A percentile compares a stretch with the other conserved stretches of the same genome.
These are phyloP conservation scores for Erodium texanum DNA, from an alignment of 441 rosid species.

Conservation along the genomic window DNA sequence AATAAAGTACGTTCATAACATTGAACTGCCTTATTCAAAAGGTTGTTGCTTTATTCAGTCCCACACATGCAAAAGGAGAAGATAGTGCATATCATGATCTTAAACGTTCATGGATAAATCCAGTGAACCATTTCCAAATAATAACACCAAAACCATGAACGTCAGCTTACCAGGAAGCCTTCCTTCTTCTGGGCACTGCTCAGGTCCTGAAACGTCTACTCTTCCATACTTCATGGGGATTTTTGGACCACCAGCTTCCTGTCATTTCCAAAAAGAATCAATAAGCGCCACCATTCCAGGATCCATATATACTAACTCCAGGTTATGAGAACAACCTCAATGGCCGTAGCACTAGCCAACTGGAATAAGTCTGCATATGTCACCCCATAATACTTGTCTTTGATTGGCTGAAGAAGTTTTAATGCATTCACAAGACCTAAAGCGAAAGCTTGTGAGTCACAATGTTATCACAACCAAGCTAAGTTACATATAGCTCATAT, in stretches of 20 bases:
- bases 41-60: neutral
- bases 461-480: slow-evolving; percentile 11
- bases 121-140: neutral
- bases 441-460: slow-evolving; percentile 18
- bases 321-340: slow-evolving; percentile 50
- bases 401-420: slow-evolving; percentile 64
- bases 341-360: slow-evolving; percentile 84
- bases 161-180: slow-evolving; percentile 79
- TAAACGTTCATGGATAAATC: neutral
- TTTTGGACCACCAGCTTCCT: slow-evolving; percentile 94
- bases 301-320: slow-evolving; percentile 8
- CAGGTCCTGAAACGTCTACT: slow-evolving; percentile 63
- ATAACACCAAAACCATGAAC: neutral
- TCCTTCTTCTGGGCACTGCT: slow-evolving; percentile 91
- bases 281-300: slow-evolving; percentile 15
- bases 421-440: slow-evolving; percentile 77
- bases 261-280: slow-evolving; percentile 16
- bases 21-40: neutral
- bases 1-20: neutral
- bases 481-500: slow-evolving; percentile 6
- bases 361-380: slow-evolving; percentile 89
- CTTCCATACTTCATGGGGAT: slow-evolving; percentile 90
- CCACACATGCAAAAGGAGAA: neutral
- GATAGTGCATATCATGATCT: neutral
- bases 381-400: slow-evolving; percentile 66